These are phyloP conservation scores for Orbilia ellipsospora DNA, from an alignment of 2,329 filamentous ascomycete species.

Conservation along the genomic window DNA sequence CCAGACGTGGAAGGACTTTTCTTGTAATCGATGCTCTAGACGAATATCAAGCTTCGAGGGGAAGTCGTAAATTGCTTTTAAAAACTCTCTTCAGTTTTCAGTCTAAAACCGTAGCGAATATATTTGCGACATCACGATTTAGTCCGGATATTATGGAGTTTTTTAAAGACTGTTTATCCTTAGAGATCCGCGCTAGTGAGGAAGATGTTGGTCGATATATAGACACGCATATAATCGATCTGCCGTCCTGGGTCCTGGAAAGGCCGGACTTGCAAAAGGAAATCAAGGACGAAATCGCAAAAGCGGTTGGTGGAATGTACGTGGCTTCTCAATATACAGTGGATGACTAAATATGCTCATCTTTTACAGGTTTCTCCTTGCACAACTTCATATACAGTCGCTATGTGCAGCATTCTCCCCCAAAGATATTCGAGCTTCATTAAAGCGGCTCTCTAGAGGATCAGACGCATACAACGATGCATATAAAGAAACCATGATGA, in stretches of 20 bases:
- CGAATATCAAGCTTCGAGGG: background rate
- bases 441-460: constrained; percentile 61
- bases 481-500: constrained; percentile 11
- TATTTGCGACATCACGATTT: background rate
- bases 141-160: background rate
- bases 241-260: background rate
- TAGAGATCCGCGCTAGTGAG: background rate
- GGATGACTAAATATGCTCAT: background rate
- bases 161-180: background rate
- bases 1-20: constrained; percentile 3
- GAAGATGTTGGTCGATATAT: background rate
- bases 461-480: constrained; percentile 17
- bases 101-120: background rate
- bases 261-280: background rate
- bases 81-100: background rate
- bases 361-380: constrained; percentile 63
- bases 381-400: constrained; percentile 62
- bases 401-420: constrained; percentile 60
- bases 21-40: constrained; percentile 23
- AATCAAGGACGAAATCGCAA: background rate
- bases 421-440: constrained; percentile 60
- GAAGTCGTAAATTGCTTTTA: background rate
- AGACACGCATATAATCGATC: background rate
- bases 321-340: background rate
- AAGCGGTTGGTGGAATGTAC: background rate